Evolutionary conservation across 495 filamentous ascomycete species (phyloP).

Genomic region (Daldinia bambusicola): DNA sequence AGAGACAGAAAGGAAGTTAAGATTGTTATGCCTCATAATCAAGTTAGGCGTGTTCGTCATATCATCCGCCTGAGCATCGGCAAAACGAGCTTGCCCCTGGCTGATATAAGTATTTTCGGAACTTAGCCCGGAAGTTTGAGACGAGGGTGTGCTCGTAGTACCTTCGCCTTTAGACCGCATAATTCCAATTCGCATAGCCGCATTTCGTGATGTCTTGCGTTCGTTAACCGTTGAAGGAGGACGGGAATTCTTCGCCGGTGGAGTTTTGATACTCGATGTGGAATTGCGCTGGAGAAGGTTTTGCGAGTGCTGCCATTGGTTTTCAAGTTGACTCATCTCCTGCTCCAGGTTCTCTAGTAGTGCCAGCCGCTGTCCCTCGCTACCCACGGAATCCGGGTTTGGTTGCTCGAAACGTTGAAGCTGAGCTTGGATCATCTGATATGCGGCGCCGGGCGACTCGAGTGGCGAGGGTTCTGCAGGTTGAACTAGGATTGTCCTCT

Average conservation of each 20-base stretch:
- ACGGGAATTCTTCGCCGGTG: conserved; percentile 44
- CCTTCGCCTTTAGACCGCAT: conserved; percentile 42
- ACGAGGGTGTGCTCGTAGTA: conserved; percentile 38
- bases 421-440: conserved; percentile 62
- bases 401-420: conserved; percentile 57
- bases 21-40: conserved; percentile 47
- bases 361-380: conserved; percentile 50
- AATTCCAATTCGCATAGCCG: conserved; percentile 41
- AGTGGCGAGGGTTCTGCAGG: conserved; percentile 58
- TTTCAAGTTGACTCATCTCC: conserved; percentile 63
- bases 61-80: conserved; percentile 44
- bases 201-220: conserved; percentile 50
- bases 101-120: conserved; percentile 47
- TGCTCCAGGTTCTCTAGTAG: conserved; percentile 63
- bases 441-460: conserved; percentile 60
- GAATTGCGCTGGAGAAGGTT: conserved; percentile 60
- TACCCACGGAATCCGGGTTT: conserved; percentile 44
- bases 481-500: conserved; percentile 49
- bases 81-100: conserved; percentile 40
- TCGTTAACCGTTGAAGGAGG: conserved; percentile 46
- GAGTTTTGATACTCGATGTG: conserved; percentile 56
- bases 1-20: conserved; percentile 55
- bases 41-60: conserved; percentile 54
- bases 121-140: conserved; percentile 38
- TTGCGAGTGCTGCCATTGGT: conserved; percentile 62